Base-by-base conservation (phyloP, 371 early-diverging fungal genomes). In the Basidiobolus heterosporus region DNA sequence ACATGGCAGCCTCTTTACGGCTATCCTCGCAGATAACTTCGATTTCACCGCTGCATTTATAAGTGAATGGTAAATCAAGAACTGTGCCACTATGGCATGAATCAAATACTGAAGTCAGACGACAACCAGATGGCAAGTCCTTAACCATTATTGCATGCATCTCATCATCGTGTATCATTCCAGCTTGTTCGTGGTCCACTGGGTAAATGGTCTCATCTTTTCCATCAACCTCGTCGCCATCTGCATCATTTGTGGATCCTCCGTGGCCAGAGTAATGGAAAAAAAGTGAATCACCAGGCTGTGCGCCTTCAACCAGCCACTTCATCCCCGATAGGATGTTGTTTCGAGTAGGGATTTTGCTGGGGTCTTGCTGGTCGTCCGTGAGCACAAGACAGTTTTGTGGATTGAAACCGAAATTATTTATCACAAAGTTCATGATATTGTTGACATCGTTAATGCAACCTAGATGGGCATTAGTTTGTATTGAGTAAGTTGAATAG, bases 31-130 rank as follows among this genome's bases (percentile, higher is more conserved):
- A 41, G 35, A 40, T 49, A 22, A 68, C 64, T 49, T 74, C 73
- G 38, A 75, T 51, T 38, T 64, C 62, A 44, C 89, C 90, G 40
- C 70, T 58, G 20, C 76, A 76, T 39, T 74, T 71, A 61, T 91
- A 90, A 36, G 75, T 72, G 57, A 71, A 90, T 3, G 91, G 90
- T 20, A 91, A 68, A 58, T 91, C 92, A 8, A 91, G 62, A 0
- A 79, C 85, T 1, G 89, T 56, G 56, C 64, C 64, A 50, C 58
- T 58, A 50, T 70, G 71, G 46, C 71, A 70, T 0, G 60, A 78
- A 58, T 83, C 84, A 41, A 78, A 73, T 14, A 78, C 56, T 24
- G 63, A 62, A 2, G 74, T 74, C 44, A 82, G 53, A n/a, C 70
- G 65, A 7, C 62, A 63, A 23, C 77, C 78, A 39, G 59, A 56